Base-by-base conservation (phyloP, 208 protist species). In the Crithidia thermophila region DNA sequence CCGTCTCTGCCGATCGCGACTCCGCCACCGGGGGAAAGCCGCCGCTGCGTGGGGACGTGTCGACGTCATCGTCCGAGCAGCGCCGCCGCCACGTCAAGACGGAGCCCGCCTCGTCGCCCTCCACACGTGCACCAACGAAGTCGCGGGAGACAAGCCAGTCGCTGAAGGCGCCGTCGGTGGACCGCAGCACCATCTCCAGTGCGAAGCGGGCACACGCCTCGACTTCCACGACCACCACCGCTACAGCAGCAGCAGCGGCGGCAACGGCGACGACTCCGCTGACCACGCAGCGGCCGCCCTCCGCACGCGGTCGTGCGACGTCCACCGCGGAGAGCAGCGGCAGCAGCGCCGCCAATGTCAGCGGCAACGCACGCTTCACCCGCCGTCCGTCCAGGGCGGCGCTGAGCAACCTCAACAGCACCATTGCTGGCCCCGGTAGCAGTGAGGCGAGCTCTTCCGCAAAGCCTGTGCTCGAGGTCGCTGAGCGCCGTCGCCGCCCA, bases 401-500 rank as follows among this genome's bases (percentile, higher is more conserved):
- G 0, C 30, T 49, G 39, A 67, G 21, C 36, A n/a, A n/a, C n/a
- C n/a, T n/a, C n/a, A n/a, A n/a, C n/a, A n/a, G n/a, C n/a, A n/a
- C n/a, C n/a, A n/a, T n/a, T n/a, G n/a, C n/a, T n/a, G n/a, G n/a
- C n/a, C n/a, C n/a, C n/a, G n/a, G n/a, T n/a, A n/a, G n/a, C n/a
- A 60, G 42, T 6, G 56, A 62, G n/a, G n/a, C 30, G 30, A 18
- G 21, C 2, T n/a, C 39, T 1, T 1, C 55, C 0, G 27, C n/a
- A n/a, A n/a, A n/a, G n/a, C 39, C 25, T 3, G 34, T 39, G 28
- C 36, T 16, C 6, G 43, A 64, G 5, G 45, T 6, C 13, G 4
- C 43, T 14, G 58, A 51, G 33, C 58, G 45, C 1, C 58, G 58
- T 20, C 58, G 43, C 34, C 58, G 58, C 27, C 27, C 43, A 11